These are phyloP conservation scores for Lipomyces mesembrius DNA, from an alignment of 805 yeast genomes.

Conservation along the genomic window DNA sequence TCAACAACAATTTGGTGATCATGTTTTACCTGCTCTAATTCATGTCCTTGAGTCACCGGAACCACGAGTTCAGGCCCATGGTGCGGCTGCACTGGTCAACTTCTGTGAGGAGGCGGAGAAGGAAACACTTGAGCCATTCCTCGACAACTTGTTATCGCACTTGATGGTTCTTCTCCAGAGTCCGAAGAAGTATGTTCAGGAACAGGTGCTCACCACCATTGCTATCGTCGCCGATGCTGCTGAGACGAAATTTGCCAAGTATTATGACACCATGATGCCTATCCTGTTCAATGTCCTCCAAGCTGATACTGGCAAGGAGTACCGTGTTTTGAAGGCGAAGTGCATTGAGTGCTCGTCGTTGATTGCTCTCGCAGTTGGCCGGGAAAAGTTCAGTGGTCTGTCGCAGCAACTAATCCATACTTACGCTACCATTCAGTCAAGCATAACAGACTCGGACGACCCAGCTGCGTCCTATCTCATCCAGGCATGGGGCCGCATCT, in stretches of 20 bases:
- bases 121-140: constrained; percentile 87
- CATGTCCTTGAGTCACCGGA: constrained; percentile 73
- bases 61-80: constrained; percentile 95
- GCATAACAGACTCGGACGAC: constrained; percentile 66
- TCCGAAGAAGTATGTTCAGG: constrained; percentile 92
- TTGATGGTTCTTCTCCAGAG: constrained; percentile 76
- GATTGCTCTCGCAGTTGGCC: constrained; percentile 93
- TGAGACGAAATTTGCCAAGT: constrained; percentile 81
- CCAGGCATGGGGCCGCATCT: constrained; percentile 95
- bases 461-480: constrained; percentile 85
- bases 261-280: constrained; percentile 95
- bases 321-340: constrained; percentile 82
- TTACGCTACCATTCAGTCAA: constrained; percentile 71
- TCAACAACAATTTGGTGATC: constrained; percentile 77
- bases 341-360: constrained; percentile 95
- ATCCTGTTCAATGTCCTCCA: constrained; percentile 72
- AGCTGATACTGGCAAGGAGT: constrained; percentile 77
- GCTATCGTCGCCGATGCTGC: constrained; percentile 98
- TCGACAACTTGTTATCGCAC: constrained; percentile 77
- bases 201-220: constrained; percentile 94
- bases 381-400: constrained; percentile 79
- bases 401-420: constrained; percentile 73
- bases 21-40: constrained; percentile 85
- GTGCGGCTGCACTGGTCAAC: constrained; percentile 97
- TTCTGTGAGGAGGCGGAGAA: constrained; percentile 90